phyloP scores from a whole-genome alignment of 2,329 filamentous ascomycete species.

The Nigrospora osmanthi region DNA sequence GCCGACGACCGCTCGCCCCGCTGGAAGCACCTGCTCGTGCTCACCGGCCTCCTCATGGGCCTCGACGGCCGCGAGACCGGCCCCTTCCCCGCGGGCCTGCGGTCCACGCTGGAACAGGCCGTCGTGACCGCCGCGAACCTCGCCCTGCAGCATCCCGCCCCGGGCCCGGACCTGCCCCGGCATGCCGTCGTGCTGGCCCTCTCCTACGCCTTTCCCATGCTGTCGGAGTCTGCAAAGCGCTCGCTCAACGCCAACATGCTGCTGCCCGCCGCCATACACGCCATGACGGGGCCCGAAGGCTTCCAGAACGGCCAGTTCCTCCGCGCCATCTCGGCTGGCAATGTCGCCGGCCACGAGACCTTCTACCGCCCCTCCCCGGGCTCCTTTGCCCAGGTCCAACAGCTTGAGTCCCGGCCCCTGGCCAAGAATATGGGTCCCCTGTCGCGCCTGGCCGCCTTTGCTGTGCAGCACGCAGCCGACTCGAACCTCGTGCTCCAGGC shows the following conservation, averaged over 20 bases:
- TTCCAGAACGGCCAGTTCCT: constrained; percentile 73
- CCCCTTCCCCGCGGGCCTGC: constrained; percentile 55
- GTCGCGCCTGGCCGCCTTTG: constrained; percentile 56
- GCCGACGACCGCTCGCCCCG: constrained; percentile 52
- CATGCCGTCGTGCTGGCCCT: constrained; percentile 61
- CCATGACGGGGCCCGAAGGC: constrained; percentile 64
- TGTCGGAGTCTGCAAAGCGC: constrained; percentile 52
- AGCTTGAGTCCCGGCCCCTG: constrained; percentile 52
- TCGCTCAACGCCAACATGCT: constrained; percentile 61
- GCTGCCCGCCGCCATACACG: constrained; percentile 60
- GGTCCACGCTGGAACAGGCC: constrained; percentile 62
- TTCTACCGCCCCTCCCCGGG: constrained; percentile 55
- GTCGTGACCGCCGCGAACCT: constrained; percentile 70
- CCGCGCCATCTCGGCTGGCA: constrained; percentile 52
- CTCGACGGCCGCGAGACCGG: constrained; percentile 58
- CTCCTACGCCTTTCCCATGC: constrained; percentile 67
- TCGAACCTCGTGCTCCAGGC: constrained; percentile 35
- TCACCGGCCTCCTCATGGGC: constrained; percentile 72
- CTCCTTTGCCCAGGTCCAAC: constrained; percentile 52
- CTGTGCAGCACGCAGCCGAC: constrained; percentile 47
- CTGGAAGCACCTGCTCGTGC: constrained; percentile 79
- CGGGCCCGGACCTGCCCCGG: constrained; percentile 32
- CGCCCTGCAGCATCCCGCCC: constrained; percentile 45
- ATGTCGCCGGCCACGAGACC: constrained; percentile 53
- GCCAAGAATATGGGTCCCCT: constrained; percentile 61